Percentiles rank a stretch among this genome's conserved stretches.
These are phyloP conservation scores for Ophiostoma populinum DNA, from an alignment of 2,329 filamentous ascomycete species.

Conservation along the genomic window DNA sequence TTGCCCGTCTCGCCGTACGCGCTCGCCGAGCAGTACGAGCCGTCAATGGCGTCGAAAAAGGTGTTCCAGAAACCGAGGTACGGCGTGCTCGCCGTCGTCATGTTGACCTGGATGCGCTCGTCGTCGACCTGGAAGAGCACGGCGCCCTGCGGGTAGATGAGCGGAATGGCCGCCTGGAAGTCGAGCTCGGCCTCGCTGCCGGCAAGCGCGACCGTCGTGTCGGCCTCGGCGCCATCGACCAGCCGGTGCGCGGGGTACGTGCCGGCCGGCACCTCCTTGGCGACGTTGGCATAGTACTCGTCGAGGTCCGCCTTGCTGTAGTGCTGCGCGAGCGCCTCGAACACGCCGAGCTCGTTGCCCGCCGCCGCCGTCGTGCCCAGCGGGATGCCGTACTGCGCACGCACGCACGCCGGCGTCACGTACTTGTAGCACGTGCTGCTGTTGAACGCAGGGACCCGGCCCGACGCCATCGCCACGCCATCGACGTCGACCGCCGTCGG, in stretches of 20 bases:
- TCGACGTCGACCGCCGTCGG: slow-evolving; percentile 3
- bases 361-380: slow-evolving; percentile 9
- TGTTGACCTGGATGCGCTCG: slow-evolving; percentile 17
- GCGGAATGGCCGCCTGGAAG: slow-evolving; percentile 27
- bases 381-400: slow-evolving; percentile 13
- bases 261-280: slow-evolving; percentile 12
- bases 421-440: slow-evolving; percentile 11
- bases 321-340: slow-evolving; percentile 14
- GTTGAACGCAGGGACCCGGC: slow-evolving; percentile 8
- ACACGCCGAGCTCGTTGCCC: slow-evolving; percentile 15
- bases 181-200: slow-evolving; percentile 27
- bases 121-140: slow-evolving; percentile 18
- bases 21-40: slow-evolving; percentile 30
- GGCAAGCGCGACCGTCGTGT: slow-evolving; percentile 1
- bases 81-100: slow-evolving; percentile 6
- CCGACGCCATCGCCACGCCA: neutral
- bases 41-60: slow-evolving; percentile 31
- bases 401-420: slow-evolving; percentile 10
- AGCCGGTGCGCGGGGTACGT: slow-evolving; percentile 15
- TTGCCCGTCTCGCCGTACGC: slow-evolving; percentile 31
- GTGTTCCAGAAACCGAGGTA: slow-evolving; percentile 15
- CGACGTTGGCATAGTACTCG: slow-evolving; percentile 11
- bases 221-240: slow-evolving; percentile 14
- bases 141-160: slow-evolving; percentile 31
- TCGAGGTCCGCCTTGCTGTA: slow-evolving; percentile 15